Base-by-base conservation (phyloP, 306 rosid genomes). In the Malus sylvestris region DNA sequence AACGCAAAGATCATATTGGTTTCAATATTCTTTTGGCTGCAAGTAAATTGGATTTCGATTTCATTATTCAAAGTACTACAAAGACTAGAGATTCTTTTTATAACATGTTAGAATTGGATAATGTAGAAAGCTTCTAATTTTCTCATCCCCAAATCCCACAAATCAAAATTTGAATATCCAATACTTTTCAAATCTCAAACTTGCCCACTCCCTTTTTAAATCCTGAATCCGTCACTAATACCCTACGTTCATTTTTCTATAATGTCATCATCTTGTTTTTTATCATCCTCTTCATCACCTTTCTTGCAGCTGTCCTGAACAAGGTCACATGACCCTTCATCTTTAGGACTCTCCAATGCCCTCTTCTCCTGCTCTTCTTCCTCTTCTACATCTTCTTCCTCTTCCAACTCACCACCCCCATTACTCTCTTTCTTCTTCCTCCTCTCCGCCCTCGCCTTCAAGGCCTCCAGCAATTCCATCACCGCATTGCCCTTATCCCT, bases 321-420 rank as follows among this genome's bases (percentile, higher is more conserved):
- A 68, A 44, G 11, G 58, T 84, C 89, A 62, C 83, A 81, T 9
- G 45, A 2, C 55, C 88, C 91, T 57, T 89, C 80, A 40, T 88
- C 78, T 25, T 68, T 85, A 38, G 97, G 99, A 82, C 89, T 91
- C 77, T 92, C 99, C 89, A 95, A 59, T 30, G 99, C 92, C 73
- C 99, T 91, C 70, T 95, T 95, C 86, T 92, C 99, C 60, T 95
- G 93, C 70, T 90, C 98, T 45, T 93, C 89, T 3, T 83, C 73
- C 99, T 91, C 70, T 95, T 95, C 98, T 45, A 91, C 88, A 2
- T 83, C 97, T 23, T 87, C 89, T 0, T 71, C 70, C 12, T 29
- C 69, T 2, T 40, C 79, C 32, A 13, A 32, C 76, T 51, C 85
- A 69, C 45, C 57, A 29, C 20, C 44, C 82, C 30, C 63, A 58